Evolutionary conservation across 257 asterid species (phyloP), one percentile per base, ranked within the genome.

Genomic region (Galeopsis tetrahit): DNA sequence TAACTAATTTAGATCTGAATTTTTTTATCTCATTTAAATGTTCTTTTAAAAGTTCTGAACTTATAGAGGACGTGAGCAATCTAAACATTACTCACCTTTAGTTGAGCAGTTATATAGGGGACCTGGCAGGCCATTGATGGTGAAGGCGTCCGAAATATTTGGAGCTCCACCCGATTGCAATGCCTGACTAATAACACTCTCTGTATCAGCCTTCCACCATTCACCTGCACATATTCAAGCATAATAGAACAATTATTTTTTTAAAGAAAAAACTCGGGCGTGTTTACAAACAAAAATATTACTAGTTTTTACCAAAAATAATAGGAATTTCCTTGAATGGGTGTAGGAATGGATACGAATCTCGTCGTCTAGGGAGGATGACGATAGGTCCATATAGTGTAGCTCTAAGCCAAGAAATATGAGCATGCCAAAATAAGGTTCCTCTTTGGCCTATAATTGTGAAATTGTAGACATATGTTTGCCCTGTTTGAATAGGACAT

Each of bases 201-300:
- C 90, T 0, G 92, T 85, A 35, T 89, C 88, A 6, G 80, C 80
- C 75, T 89, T 89, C 89, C 90, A 89, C 96, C 96, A 87, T 72
- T 89, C 93, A 36, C 96, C 93, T 89, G 55, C 34, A 67, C 28
- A 70, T 39, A 48, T 13, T 28, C 57, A 66, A 65, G 21, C 48
- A 76, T 51, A 51, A 14, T 31, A 40, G 14, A 31, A 2, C 4
- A 43, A 56, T n/a, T 21, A 39, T n/a, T 49, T 36, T n/a, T 31
- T 43, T 35, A 10, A 10, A 9, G 2, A 58, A 6, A 21, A 21
- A 66, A 53, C 60, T 40, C 1, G 28, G 28, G 28, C 28, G 17
- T 71, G 35, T 17, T 13, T 32, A 39, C 61, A 5, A 34, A 48
- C 2, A 39, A 11, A 2, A 40, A 21, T 11, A 46, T 46, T 13